Base-by-base conservation (phyloP, 768 basidiomycete species). In the Naematelia aurantialba region DNA sequence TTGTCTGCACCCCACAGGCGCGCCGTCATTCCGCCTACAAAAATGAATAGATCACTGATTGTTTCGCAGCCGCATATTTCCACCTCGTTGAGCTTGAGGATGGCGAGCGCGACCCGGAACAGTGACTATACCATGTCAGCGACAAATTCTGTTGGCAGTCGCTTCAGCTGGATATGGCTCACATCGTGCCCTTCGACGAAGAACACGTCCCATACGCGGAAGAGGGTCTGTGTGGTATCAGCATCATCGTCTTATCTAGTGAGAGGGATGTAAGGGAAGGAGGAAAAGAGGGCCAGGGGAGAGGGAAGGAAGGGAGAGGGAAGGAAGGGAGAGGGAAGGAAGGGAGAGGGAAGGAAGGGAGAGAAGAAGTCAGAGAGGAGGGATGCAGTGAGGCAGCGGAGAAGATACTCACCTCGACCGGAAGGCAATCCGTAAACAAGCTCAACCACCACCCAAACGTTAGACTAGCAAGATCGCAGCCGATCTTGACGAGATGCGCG, bases 391-490 rank as follows among this genome's bases (percentile, higher is more conserved):
- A n/a, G n/a, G n/a, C n/a, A n/a, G n/a, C n/a, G n/a, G n/a, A n/a
- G n/a, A n/a, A n/a, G n/a, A n/a, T 2, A 52, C 73, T 53, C 58
- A 91, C 91, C 84, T 94, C 92, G 25, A 97, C 89, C 11, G 94
- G 94, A 5, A 97, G 79, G 72, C 93, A 94, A 66, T 96, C 92
- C 0, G 93, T 96, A 71, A 98, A 98, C 21, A 99, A 80, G 2
- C 91, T 92, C 24, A 99, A 79, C 78, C 97, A 96, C 96, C 96
- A 99, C 12, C 92, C 94, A 80, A 99, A 99, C 60, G 91, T 96
- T 61, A 97, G 91, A 0, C 93, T 92, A 2, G 87, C 86, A 1
- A 99, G 82, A 72, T 99, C 93, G 12, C 97, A 86, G 3, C 88
- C 90, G 0, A 94, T 83, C 12, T 86, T 82, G 1, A 81, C 82